Conservation (phyloP, 176 grass and related monocot genomes). For the Chloris gayana region DNA sequence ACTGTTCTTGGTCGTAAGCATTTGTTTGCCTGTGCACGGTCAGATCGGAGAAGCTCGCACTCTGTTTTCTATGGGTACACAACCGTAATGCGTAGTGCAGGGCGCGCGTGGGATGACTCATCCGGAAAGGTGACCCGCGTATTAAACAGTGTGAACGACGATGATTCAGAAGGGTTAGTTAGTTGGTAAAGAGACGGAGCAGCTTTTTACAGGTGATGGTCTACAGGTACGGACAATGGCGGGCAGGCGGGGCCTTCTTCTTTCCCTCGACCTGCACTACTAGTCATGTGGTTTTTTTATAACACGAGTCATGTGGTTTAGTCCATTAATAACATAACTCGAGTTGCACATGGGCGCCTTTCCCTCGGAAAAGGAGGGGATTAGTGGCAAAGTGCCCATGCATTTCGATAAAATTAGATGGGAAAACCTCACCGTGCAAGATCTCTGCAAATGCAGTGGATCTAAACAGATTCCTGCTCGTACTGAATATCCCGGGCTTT, state of each 20-base stretch:
- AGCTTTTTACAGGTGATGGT: constrained; percentile 36
- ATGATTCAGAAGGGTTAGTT: constrained; percentile 1
- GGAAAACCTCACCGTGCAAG: neutral
- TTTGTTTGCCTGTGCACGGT: neutral
- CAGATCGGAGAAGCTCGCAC: neutral
- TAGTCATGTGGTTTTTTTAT: too few relatives aligned
- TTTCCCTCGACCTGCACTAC: neutral
- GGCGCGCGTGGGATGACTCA: constrained; percentile 31
- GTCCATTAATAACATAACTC: neutral
- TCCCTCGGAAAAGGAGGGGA: neutral
- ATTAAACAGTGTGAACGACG: constrained; percentile 11
- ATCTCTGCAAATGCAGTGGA: neutral
- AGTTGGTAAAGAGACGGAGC: constrained; percentile 2
- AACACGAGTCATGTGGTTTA: neutral
- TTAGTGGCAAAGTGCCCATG: neutral
- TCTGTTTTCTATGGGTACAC: neutral
- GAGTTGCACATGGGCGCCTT: constrained; percentile 14
- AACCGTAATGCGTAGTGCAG: constrained; percentile 28
- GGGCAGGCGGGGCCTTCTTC: neutral
- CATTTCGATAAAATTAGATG: constrained; percentile 6
- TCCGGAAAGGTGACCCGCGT: constrained; percentile 17
- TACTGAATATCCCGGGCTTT: neutral
- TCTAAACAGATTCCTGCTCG: neutral
- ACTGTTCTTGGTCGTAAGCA: neutral
- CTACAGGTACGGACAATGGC: constrained; percentile 43